Conservation (phyloP, 208 protist genomes). For the Crithidia sp. region DNA sequence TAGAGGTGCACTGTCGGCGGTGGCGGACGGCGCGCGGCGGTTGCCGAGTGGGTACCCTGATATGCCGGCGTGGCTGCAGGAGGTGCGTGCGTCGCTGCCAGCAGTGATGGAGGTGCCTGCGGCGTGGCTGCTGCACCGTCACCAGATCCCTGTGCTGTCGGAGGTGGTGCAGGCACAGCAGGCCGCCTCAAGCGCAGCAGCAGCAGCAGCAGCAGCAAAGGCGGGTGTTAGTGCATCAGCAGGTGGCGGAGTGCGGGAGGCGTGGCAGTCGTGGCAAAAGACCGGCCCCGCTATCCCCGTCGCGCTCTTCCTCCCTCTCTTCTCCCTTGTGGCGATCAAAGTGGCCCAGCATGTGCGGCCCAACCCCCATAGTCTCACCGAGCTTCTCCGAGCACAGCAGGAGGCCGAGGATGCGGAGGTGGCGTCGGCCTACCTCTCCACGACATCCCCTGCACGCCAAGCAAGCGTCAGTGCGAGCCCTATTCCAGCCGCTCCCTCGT, state of each 20-base stretch:
- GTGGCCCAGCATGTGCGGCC: conserved; percentile 33
- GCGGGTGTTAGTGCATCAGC: conserved; percentile 13
- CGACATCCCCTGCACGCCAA: conserved; percentile 17
- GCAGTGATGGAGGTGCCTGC: conserved; percentile 61
- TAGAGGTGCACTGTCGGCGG: not conserved
- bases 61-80: conserved; percentile 67
- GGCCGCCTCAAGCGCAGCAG: conserved; percentile 5
- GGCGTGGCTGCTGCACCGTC: conserved; percentile 39
- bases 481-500: conserved; percentile 8
- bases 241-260: conserved; percentile 29
- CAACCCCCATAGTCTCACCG: conserved; percentile 9
- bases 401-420: conserved; percentile 18
- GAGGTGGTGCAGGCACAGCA: conserved; percentile 47
- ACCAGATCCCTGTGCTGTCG: conserved; percentile 67
- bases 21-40: not conserved
- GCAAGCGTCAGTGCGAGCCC: conserved; percentile 30
- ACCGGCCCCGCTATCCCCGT: conserved; percentile 67
- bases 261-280: conserved; percentile 41
- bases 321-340: conserved; percentile 59
- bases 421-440: conserved; percentile 14
- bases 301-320: conserved; percentile 72
- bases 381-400: conserved; percentile 26
- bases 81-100: conserved; percentile 65
- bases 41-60: conserved; percentile 52
- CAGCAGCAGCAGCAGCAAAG: conserved; percentile 16